Conservation (phyloP, 2,329 filamentous ascomycete genomes). For the Lachnellula occidentalis region DNA sequence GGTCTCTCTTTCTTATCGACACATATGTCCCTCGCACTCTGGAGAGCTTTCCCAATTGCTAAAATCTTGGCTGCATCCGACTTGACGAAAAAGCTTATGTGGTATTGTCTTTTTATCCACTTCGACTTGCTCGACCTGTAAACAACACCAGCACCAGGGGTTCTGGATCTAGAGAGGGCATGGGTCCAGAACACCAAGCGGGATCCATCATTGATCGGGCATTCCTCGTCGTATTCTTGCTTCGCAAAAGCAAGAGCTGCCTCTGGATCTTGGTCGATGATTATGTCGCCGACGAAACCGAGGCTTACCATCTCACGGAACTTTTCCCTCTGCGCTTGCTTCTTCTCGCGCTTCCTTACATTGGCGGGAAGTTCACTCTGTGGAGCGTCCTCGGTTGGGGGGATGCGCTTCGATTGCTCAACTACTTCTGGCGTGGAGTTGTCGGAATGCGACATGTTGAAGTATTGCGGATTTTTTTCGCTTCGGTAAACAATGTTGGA, state of each 20-base stretch:
- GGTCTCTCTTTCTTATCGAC: background rate
- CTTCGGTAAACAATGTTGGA: too few species aligned
- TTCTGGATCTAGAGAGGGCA: background rate
- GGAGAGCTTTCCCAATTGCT: background rate
- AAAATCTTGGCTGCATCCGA: background rate
- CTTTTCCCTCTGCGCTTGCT: too few species aligned
- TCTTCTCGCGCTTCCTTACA: too few species aligned
- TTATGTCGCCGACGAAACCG: background rate
- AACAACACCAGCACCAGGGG: background rate
- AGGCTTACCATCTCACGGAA: background rate
- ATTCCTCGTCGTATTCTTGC: background rate
- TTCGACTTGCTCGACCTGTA: background rate
- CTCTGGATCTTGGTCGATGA: background rate
- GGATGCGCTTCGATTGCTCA: too few species aligned
- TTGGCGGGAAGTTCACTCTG: too few species aligned
- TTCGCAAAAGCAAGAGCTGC: background rate
- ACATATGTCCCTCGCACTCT: background rate
- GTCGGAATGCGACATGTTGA: too few species aligned
- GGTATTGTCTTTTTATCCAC: background rate
- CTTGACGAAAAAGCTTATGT: background rate
- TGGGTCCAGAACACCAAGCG: background rate
- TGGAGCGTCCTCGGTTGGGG: too few species aligned
- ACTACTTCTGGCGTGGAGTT: too few species aligned
- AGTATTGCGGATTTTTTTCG: too few species aligned
- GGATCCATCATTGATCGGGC: background rate